Evolutionary conservation across 169 alveolate genomes (phyloP), one percentile per base, ranked within the genome.

Genomic region (Plasmodium ovale): DNA sequence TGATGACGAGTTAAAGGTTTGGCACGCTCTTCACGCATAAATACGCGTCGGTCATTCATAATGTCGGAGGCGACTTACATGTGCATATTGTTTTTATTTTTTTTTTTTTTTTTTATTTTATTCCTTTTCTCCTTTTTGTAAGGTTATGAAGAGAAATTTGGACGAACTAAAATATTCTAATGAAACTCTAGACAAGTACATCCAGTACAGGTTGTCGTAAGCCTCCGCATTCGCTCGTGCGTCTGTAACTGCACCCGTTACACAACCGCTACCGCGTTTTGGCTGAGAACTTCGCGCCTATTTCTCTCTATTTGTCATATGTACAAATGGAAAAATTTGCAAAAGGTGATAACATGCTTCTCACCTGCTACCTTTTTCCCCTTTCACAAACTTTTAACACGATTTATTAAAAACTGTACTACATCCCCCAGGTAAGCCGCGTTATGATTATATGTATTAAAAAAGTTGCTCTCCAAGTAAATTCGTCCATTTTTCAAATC

Each of bases 391-490:
- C 23, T 74, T 65, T 62, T 67, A 23, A 91, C 16, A 58, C 91
- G 94, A 9, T 94, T 92, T 72, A 47, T 69, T 56, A 58, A 25
- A 72, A 65, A 35, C 47, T 37, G 88, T 39, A 64, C 59, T 9
- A 64, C 71, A 19, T 82, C 88, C 31, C 94, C 92, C 54, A 84
- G 35, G 44, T 85, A 90, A n/a, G 92, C 93, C 1, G 94, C 92
- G 35, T 85, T 84, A 64, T 90, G 92, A 27, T 79, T 79, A 71
- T 85, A 71, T 14, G 87, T 77, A 64, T 91, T 65, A 70, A 90
- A 90, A 67, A 67, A 71, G 44, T 90, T 92, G 37, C 89, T 67
- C 21, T 90, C 92, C 71, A 90, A 33, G 68, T 44, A 64, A 27
- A 92, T 44, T 39, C 67, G 12, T 23, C 65, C 56, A 16, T 47